Conservation (phyloP, 2,329 filamentous ascomycete genomes). For the Neobulgaria alba region DNA sequence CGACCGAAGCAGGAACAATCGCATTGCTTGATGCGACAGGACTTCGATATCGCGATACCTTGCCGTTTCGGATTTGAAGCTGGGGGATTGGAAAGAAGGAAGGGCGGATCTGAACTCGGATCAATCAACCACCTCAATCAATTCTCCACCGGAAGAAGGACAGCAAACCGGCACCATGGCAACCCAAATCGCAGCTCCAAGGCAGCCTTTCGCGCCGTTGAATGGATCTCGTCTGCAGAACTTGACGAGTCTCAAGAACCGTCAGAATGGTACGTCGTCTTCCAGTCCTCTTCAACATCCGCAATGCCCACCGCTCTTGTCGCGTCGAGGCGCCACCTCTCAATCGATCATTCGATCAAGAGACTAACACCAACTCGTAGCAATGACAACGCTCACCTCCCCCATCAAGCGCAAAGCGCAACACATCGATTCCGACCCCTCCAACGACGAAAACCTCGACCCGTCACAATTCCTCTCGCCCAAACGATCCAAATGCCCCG, state of each 20-base stretch:
- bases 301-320: no score
- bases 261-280: conserved; percentile 60
- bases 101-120: no score
- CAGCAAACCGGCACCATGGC: conserved; percentile 16
- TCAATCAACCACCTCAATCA: no score
- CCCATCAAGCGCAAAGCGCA: conserved; percentile 51
- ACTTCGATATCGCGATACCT: neutral
- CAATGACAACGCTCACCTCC: conserved; percentile 17
- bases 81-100: neutral
- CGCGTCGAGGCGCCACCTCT: no score
- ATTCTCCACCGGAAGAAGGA: neutral
- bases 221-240: conserved; percentile 61
- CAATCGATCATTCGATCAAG: no score
- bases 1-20: no score
- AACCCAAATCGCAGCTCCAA: conserved; percentile 23
- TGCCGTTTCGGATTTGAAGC: neutral
- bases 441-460: conserved; percentile 57
- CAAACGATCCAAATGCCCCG: conserved; percentile 50
- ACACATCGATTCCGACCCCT: conserved; percentile 40
- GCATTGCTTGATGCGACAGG: no score
- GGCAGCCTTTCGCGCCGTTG: conserved; percentile 70
- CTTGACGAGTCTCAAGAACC: conserved; percentile 68
- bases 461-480: conserved; percentile 40
- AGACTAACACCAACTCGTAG: no score
- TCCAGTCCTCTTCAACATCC: no score